Evolutionary conservation across 73 alveolate species (phyloP), one percentile per base, ranked within the genome.

Genomic region (Stentor coeruleus): DNA sequence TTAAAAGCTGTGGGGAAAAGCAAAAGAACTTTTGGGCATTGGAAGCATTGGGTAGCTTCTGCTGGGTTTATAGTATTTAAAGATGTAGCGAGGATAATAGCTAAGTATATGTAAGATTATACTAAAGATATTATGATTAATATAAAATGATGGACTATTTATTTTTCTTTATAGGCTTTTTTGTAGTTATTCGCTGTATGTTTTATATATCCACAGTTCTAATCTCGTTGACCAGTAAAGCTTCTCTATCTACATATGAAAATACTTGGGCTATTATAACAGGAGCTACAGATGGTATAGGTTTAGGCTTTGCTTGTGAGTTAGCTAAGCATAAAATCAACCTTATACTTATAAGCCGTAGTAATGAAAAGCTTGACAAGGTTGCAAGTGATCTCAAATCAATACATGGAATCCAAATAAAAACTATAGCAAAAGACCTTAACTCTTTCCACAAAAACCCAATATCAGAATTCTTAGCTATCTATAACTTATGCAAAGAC

Each of bases 201-300:
- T 31, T 66, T 26, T 37, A 66, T 33, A 20, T 33, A 14, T 33
- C 0, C 1, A 20, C n/a, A 20, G 33, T 31, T 33, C 37, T 33
- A 66, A 66, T 28, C 20, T 20, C 79, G n/a, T 33, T 66, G n/a
- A 28, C 33, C 37, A 15, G 49, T 0, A 66, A 33, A 66, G 1
- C 79, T 26, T 20, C n/a, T 66, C 33, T 66, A 20, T 66, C 79
- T 33, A 14, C 14, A 20, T 87, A 85, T 35, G 55, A 77, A 15
- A 91, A 82, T 39, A 42, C 86, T 31, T 91, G 93, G 93, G 94
- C 93, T 36, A 90, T 91, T 28, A 91, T 91, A 3, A 91, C 97
- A 33, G 97, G 95, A 3, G 90, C 90, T 3, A 77, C 94, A 38
- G 95, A 91, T 85, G 93, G 93, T 4, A 86, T 91, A 33, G 97